Evolutionary conservation across 192 early-diverging fungal genomes (phyloP).

Genomic region (Cladochytrium replicatum): DNA sequence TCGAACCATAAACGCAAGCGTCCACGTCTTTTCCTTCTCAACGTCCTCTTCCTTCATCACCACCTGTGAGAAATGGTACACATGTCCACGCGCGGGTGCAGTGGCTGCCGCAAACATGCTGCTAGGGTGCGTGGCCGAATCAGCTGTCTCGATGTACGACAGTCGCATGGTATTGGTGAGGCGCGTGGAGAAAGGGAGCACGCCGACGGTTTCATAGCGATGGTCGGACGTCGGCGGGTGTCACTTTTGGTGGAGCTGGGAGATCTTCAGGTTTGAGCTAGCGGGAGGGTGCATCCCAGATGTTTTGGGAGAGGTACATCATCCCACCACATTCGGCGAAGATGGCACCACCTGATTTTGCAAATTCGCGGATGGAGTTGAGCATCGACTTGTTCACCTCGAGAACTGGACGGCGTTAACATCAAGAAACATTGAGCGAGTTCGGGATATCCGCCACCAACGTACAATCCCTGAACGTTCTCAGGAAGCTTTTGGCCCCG

Average conservation of each 20-base stretch:
- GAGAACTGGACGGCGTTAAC: constrained; percentile 1
- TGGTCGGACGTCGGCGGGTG: too few species aligned
- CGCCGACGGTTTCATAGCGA: constrained; percentile 5
- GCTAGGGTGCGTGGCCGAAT: too few species aligned
- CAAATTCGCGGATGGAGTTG: background rate
- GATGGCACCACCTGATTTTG: background rate
- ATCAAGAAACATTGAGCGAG: too few species aligned
- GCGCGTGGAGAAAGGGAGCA: background rate
- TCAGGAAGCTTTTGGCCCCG: background rate
- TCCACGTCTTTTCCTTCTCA: too few species aligned
- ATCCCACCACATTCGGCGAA: constrained; percentile 10
- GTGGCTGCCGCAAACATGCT: background rate
- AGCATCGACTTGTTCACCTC: background rate
- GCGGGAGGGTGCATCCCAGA: background rate
- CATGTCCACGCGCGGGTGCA: background rate
- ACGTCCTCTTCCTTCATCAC: background rate
- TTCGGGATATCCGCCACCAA: constrained; percentile 12
- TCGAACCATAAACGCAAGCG: background rate
- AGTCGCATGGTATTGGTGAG: constrained; percentile 4
- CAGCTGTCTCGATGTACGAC: background rate
- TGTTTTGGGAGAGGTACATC: too few species aligned
- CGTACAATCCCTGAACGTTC: constrained; percentile 4
- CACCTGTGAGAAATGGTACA: constrained; percentile 7
- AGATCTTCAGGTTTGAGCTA: background rate
- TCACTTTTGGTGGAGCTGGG: background rate